These are phyloP conservation scores for Cladosporium colombiae DNA, from an alignment of 2,329 filamentous ascomycete species.

Conservation along the genomic window DNA sequence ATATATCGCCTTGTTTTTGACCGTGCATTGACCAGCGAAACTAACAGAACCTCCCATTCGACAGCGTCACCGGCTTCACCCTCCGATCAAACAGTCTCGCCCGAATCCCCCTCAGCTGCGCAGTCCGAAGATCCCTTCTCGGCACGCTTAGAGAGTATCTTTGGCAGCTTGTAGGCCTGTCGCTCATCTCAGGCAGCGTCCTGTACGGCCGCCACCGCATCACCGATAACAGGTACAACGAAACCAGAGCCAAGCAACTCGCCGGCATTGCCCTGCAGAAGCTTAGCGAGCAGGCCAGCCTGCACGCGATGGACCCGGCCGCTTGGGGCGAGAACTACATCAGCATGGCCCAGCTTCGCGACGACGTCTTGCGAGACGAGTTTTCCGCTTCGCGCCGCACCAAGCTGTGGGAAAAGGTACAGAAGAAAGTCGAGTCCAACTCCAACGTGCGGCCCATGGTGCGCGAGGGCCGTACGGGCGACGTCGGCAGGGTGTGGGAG, in stretches of 20 bases:
- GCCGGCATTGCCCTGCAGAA: constrained; percentile 83
- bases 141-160: constrained; percentile 83
- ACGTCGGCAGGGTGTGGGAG: constrained; percentile 66
- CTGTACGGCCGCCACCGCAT: constrained; percentile 67
- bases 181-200: constrained; percentile 50
- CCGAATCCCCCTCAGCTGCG: constrained; percentile 82
- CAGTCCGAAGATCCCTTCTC: constrained; percentile 74
- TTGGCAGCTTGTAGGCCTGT: constrained; percentile 73
- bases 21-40: constrained; percentile 40
- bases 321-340: constrained; percentile 74
- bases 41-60: constrained; percentile 81
- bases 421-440: constrained; percentile 85
- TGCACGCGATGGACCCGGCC: constrained; percentile 66
- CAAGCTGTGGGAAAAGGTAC: constrained; percentile 80
- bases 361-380: constrained; percentile 83
- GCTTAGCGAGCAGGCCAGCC: constrained; percentile 77
- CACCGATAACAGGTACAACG: constrained; percentile 63
- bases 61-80: constrained; percentile 60
- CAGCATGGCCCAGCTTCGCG: constrained; percentile 82
- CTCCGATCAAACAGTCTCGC: constrained; percentile 88
- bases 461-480: constrained; percentile 58
- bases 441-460: constrained; percentile 83
- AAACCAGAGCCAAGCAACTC: constrained; percentile 74
- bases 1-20: constrained; percentile 23
- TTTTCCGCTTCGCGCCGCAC: constrained; percentile 76